Percentiles rank a stretch among this genome's conserved stretches.
phyloP scores from a whole-genome alignment of 1,284 basidiomycete species.

The Leccinum huronense region DNA sequence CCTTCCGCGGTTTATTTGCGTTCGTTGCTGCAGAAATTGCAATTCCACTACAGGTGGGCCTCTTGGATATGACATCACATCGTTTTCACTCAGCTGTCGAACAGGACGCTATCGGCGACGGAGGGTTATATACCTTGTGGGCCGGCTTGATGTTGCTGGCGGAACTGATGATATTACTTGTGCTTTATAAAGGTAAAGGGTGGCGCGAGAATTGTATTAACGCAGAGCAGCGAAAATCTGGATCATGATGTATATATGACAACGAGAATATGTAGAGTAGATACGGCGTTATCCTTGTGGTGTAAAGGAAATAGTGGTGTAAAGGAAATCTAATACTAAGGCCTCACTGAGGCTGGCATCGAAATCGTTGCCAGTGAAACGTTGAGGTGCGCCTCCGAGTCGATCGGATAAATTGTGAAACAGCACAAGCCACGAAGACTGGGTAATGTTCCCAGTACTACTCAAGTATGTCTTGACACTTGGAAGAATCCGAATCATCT shows the following conservation, averaged over 20 bases:
- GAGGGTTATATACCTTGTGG: constrained; percentile 62
- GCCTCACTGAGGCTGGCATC: no score
- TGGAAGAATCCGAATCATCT: no score
- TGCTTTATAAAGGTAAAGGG: constrained; percentile 42
- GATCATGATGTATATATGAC: constrained; percentile 6
- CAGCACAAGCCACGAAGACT: no score
- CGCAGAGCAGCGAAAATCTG: constrained; percentile 15
- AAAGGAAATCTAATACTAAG: neutral
- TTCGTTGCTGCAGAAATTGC: constrained; percentile 72
- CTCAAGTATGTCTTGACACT: no score
- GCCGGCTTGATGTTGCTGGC: constrained; percentile 49
- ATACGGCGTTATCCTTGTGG: neutral
- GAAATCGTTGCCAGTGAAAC: no score
- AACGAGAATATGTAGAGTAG: neutral
- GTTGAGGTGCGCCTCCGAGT: no score
- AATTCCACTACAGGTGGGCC: constrained; percentile 36
- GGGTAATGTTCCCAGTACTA: no score
- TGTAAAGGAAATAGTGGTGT: neutral
- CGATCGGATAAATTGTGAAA: no score
- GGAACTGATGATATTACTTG: constrained; percentile 42
- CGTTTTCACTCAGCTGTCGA: neutral
- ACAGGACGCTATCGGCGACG: constrained; percentile 59
- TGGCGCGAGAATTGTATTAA: constrained; percentile 36
- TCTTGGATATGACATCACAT: neutral
- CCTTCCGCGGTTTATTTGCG: constrained; percentile 64